Evolutionary conservation across 73 alveolate species (phyloP).

Genomic region (Paramecium bursaria): DNA sequence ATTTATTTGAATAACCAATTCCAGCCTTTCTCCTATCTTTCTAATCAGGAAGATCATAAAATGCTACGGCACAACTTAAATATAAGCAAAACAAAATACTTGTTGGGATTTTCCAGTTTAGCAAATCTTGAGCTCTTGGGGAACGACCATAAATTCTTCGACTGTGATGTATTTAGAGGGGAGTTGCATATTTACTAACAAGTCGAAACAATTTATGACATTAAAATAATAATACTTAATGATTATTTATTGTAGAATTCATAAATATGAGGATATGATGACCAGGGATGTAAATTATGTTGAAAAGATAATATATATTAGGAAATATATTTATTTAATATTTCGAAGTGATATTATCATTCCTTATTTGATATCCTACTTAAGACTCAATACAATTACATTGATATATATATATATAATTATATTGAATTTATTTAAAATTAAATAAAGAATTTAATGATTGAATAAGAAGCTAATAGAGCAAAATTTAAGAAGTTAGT

Average conservation of each 20-base stretch:
- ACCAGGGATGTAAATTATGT: too few species aligned
- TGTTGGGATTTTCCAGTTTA: slow-evolving; percentile 51
- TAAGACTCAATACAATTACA: too few species aligned
- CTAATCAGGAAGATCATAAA: slow-evolving; percentile 40
- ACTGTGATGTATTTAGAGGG: slow-evolving; percentile 46
- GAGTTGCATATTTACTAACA: slow-evolving; percentile 58
- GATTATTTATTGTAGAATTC: too few species aligned
- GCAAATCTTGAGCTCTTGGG: slow-evolving; percentile 61
- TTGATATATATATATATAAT: too few species aligned
- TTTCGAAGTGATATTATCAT: too few species aligned
- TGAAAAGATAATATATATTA: too few species aligned
- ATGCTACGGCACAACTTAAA: slow-evolving; percentile 51
- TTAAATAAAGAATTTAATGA: too few species aligned
- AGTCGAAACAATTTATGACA: slow-evolving; percentile 49
- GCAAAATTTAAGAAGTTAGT: background rate
- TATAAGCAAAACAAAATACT: background rate
- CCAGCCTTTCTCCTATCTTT: slow-evolving; percentile 43
- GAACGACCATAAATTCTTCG: slow-evolving; percentile 63
- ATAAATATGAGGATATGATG: too few species aligned
- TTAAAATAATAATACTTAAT: too few species aligned
- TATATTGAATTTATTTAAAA: too few species aligned
- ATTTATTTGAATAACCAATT: slow-evolving; percentile 31
- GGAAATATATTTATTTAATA: too few species aligned
- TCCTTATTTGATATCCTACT: too few species aligned
- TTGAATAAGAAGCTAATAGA: background rate